These are phyloP conservation scores for Pyrenochaeta sp. DNA, from an alignment of 2,329 filamentous ascomycete species.

Conservation along the genomic window DNA sequence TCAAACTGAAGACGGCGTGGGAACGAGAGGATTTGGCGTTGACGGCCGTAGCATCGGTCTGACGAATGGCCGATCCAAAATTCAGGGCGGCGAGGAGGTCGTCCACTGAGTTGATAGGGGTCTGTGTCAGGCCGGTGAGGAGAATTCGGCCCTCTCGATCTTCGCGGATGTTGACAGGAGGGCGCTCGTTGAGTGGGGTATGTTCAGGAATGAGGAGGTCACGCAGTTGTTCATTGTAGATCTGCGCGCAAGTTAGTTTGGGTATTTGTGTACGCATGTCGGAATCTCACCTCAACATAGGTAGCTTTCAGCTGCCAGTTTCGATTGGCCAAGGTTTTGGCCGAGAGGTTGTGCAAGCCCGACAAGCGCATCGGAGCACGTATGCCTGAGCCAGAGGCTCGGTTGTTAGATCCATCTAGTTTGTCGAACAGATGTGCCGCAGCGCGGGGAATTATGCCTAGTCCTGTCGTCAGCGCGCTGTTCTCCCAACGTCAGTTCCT, in stretches of 20 bases:
- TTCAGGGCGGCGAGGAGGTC: conserved; percentile 89
- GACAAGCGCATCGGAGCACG: conserved; percentile 74
- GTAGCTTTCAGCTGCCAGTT: conserved; percentile 93
- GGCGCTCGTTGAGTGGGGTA: conserved; percentile 72
- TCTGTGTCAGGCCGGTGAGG: conserved; percentile 85
- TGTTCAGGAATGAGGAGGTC: conserved; percentile 85
- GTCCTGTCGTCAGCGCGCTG: conserved; percentile 24
- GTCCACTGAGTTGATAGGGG: conserved; percentile 88
- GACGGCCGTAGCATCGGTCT: conserved; percentile 95
- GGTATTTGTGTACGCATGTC: neutral
- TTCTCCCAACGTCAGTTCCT: neutral
- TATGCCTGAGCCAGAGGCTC: conserved; percentile 77
- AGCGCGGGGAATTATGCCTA: conserved; percentile 94
- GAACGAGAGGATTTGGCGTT: conserved; percentile 98
- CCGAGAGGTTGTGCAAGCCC: conserved; percentile 54
- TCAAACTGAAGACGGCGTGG: conserved; percentile 95
- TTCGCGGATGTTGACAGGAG: conserved; percentile 87
- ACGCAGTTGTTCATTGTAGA: conserved; percentile 95
- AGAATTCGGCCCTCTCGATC: conserved; percentile 94
- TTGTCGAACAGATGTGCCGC: conserved; percentile 87
- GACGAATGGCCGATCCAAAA: conserved; percentile 91
- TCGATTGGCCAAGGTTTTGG: conserved; percentile 65
- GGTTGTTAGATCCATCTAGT: conserved; percentile 68
- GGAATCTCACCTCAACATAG: conserved; percentile 71
- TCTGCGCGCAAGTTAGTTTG: conserved; percentile 61